Evolutionary conservation across 2,329 filamentous ascomycete species (phyloP).

Genomic region (Penicillium sclerotiorum): DNA sequence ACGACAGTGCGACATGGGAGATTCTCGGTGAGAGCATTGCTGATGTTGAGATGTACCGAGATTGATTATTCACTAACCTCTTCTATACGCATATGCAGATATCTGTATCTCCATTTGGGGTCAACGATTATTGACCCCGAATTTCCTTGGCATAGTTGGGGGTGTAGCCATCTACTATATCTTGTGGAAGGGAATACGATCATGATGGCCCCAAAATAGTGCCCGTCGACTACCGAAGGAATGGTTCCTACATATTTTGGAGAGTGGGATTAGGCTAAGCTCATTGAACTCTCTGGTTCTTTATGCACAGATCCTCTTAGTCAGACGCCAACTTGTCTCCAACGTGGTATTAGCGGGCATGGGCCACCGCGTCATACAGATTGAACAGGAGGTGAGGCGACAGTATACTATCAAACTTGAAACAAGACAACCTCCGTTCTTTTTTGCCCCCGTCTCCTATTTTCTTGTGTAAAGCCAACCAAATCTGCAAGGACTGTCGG

Average conservation of each 20-base stretch:
- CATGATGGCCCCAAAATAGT: no score
- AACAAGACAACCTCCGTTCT: no score
- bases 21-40: not conserved
- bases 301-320: not conserved
- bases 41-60: not conserved
- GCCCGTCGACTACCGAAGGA: no score
- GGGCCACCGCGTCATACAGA: conserved; percentile 11
- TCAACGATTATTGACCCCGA: no score
- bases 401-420: no score
- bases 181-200: no score
- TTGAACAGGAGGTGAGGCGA: not conserved
- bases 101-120: no score
- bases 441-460: no score
- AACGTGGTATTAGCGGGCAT: conserved; percentile 23
- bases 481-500: not conserved
- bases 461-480: not conserved
- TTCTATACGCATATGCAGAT: no score
- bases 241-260: not conserved
- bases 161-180: not conserved
- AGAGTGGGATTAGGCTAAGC: not conserved
- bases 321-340: conserved; percentile 11
- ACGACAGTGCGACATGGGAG: not conserved
- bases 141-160: not conserved
- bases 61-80: no score
- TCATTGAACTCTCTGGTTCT: not conserved